Conservation (phyloP, 1,284 basidiomycete species). For the Neonothopanus nambi region DNA sequence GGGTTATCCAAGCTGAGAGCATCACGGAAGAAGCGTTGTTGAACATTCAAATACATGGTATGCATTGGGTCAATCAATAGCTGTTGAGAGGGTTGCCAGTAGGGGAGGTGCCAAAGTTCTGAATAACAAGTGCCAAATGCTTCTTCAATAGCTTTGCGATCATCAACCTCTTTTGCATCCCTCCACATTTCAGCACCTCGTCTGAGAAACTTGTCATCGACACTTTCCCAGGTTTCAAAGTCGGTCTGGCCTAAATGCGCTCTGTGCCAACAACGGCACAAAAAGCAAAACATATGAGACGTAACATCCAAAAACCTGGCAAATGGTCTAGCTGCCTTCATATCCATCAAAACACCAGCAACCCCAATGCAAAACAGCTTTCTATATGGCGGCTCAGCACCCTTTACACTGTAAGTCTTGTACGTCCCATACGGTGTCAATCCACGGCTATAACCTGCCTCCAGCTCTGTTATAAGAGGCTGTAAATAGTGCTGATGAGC, state of each 20-base stretch:
- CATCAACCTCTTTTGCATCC: background rate
- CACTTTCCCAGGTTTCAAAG: background rate
- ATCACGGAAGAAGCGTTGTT: constrained; percentile 2
- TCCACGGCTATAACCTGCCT: constrained; percentile 1
- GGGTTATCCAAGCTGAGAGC: constrained; percentile 9
- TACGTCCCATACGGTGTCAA: background rate
- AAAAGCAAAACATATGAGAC: background rate
- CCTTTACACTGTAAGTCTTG: background rate
- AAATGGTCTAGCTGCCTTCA: constrained; percentile 9
- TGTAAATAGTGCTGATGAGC: constrained; percentile 1
- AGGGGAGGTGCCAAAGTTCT: constrained; percentile 1
- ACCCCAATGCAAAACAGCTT: background rate
- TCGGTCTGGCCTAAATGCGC: background rate
- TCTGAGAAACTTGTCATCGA: background rate
- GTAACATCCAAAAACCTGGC: constrained; percentile 5
- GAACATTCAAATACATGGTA: background rate
- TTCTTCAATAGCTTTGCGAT: constrained; percentile 2
- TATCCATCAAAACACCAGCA: constrained; percentile 2
- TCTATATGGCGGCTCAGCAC: background rate
- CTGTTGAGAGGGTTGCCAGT: constrained; percentile 7
- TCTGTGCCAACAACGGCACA: background rate
- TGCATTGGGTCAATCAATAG: constrained; percentile 11
- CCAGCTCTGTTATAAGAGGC: constrained; percentile 1
- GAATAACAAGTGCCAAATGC: constrained; percentile 7
- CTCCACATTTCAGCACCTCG: background rate